Percentiles rank a stretch among this genome's conserved stretches.
These are phyloP conservation scores for Yamadazyma triangularis DNA, from an alignment of 1,139 yeast genomes.

Conservation along the genomic window DNA sequence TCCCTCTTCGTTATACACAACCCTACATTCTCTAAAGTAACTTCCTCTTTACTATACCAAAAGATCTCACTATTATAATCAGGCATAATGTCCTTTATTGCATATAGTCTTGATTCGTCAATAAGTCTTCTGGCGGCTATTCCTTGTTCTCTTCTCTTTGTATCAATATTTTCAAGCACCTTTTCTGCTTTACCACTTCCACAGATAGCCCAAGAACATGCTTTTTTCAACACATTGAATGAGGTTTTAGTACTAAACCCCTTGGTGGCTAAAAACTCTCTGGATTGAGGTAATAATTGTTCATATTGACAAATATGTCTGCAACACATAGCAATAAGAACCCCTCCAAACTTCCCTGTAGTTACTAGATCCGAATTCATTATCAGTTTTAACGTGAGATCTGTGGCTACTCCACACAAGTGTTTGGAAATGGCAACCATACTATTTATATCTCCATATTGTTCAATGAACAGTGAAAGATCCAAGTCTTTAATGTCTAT, in stretches of 20 bases:
- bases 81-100: conserved; percentile 32
- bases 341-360: conserved; percentile 38
- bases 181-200: conserved; percentile 38
- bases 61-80: conserved; percentile 45
- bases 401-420: conserved; percentile 92
- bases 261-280: conserved; percentile 28
- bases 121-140: conserved; percentile 62
- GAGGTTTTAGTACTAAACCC: conserved; percentile 31
- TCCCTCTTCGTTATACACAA: conserved; percentile 19
- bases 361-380: conserved; percentile 33
- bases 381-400: conserved; percentile 68
- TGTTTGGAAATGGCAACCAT: conserved; percentile 78
- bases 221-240: conserved; percentile 54
- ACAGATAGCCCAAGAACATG: conserved; percentile 87
- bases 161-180: conserved; percentile 11
- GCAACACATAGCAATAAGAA: conserved; percentile 90
- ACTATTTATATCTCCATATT: conserved; percentile 12
- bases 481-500: conserved; percentile 77
- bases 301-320: conserved; percentile 71
- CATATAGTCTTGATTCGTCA: conserved; percentile 50
- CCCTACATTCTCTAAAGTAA: conserved; percentile 72
- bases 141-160: conserved; percentile 45
- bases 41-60: conserved; percentile 51
- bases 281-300: conserved; percentile 50
- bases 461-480: conserved; percentile 41